These are phyloP conservation scores for Backusella luteola DNA, from an alignment of 192 early-diverging fungal species.

Conservation along the genomic window DNA sequence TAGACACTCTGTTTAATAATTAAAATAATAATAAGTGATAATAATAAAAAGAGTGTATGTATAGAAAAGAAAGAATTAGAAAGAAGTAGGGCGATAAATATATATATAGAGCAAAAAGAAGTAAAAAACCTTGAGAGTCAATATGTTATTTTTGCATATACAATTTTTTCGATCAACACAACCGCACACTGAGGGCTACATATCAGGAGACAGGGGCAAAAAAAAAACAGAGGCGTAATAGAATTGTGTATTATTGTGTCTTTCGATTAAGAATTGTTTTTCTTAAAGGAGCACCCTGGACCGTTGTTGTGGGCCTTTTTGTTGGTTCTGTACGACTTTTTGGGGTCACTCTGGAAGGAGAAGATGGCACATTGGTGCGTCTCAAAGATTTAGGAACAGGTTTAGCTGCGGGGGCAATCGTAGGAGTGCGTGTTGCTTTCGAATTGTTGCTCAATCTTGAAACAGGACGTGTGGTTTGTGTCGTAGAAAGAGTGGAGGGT, in stretches of 20 bases:
- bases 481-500: not conserved
- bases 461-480: not conserved
- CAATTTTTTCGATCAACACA: constrained; percentile 5
- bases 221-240: not conserved
- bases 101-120: not conserved
- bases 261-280: constrained; percentile 2
- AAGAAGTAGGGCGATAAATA: not conserved
- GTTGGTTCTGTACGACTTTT: constrained; percentile 2
- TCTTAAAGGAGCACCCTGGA: constrained; percentile 1
- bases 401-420: not conserved
- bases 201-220: not conserved
- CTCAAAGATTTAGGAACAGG: not conserved
- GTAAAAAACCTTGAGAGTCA: not conserved
- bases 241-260: not conserved
- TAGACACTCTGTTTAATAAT: constrained; percentile 10
- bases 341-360: not conserved
- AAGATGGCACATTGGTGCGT: not conserved
- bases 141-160: not conserved
- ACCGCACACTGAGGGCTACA: not conserved
- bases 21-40: constrained; percentile 1
- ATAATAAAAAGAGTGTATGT: constrained; percentile 4
- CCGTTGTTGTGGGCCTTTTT: not conserved
- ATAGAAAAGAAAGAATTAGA: not conserved
- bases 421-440: not conserved
- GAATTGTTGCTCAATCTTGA: not conserved